Evolutionary conservation across 169 alveolate genomes (phyloP).

Genomic region (Plasmodium sp.): DNA sequence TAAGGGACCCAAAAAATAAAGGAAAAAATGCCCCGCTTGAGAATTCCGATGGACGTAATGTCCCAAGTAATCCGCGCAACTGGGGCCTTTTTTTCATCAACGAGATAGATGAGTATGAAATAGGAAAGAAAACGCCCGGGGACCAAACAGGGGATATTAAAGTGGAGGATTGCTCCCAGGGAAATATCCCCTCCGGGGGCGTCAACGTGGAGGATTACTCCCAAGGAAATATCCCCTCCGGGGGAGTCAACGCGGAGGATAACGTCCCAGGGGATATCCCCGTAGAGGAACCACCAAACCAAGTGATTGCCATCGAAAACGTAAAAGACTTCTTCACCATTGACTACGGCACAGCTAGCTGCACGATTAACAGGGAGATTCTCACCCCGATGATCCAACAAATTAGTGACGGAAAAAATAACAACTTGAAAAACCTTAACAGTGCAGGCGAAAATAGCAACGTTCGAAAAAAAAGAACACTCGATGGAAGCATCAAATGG

Average conservation of each 20-base stretch:
- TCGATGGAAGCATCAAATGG: background rate
- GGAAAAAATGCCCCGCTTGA: background rate
- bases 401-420: background rate
- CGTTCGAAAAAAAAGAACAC: background rate
- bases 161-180: background rate
- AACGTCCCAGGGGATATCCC: background rate
- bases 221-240: background rate
- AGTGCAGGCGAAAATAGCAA: background rate
- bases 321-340: slow-evolving; percentile 11
- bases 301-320: background rate
- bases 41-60: background rate
- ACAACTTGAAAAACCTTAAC: background rate
- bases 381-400: background rate
- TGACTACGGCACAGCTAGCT: slow-evolving; percentile 26
- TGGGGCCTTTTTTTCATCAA: slow-evolving; percentile 24
- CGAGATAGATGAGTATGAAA: slow-evolving; percentile 28
- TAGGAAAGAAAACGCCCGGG: background rate
- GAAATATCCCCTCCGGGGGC: background rate
- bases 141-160: background rate
- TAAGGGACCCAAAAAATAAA: background rate
- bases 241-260: background rate
- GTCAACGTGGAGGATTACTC: background rate
- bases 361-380: background rate
- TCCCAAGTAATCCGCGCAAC: background rate
- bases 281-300: background rate